Base-by-base conservation (phyloP, 768 basidiomycete species). In the Amanita rubescens region DNA sequence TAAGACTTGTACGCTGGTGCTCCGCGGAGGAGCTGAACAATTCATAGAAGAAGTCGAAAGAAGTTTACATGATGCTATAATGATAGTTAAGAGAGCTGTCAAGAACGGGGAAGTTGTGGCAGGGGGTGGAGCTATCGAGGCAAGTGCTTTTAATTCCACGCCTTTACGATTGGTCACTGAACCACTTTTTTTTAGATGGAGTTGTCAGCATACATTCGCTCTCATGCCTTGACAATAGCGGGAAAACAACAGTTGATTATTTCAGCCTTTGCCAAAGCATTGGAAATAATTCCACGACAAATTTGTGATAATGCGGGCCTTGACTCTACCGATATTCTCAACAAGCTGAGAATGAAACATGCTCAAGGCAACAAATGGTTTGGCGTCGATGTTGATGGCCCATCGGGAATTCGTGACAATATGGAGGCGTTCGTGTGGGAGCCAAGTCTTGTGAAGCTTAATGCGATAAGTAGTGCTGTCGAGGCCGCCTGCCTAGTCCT, bases 391-490 rank as follows among this genome's bases (percentile, higher is more conserved):
- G 92, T 99, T 24, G 94, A 97, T 52, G 88, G 88, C 11, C 70
- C 77, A 3, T 86, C 90, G 25, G 91, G 93, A 17, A 90, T 97
- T 24, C 84, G 91, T 51, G 84, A 99, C 70, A 99, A 98, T 70
- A 85, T 98, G 85, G 91, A 92, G 49, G 88, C 90, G 42, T 99
- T 98, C 63, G 95, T 99, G 7, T 98, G 96, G 95, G 96, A 98
- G 66, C 95, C 96, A 14, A 87, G 87, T 58, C 75, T 98, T 55
- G 90, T 98, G 63, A 99, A 98, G 73, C 71, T 84, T 43, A 99
- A 99, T 63, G 96, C 96, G 20, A 85, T 99, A 63, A 87, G 84
- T 67, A 95, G 94, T 63, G 96, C 96, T 5, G 78, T 90, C 9
- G 96, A 99, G 70, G 96, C 96, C 9, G 95, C 96, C 10, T 97